A percentile compares a stretch with the other conserved stretches of the same genome.
phyloP scores from a whole-genome alignment of 306 rosid species.

The Heteromeles arbutifolia region DNA sequence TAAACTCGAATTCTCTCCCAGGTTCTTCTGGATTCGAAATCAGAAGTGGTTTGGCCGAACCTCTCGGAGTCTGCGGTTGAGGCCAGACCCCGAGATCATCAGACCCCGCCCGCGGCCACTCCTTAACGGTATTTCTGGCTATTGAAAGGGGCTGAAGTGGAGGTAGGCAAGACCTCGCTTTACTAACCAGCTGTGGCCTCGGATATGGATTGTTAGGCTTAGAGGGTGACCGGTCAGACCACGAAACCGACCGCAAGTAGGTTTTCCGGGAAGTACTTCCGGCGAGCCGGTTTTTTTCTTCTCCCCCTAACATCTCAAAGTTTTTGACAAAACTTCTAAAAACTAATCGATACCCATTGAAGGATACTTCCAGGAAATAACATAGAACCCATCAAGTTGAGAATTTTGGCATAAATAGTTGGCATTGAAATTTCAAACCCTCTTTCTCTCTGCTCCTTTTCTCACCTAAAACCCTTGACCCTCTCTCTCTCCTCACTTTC shows the following conservation, averaged over 20 bases:
- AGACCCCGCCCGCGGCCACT: slow-evolving; percentile 87
- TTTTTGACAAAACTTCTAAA: slow-evolving; percentile 6
- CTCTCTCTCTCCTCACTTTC: slow-evolving; percentile 17
- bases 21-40: slow-evolving; percentile 33
- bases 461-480: slow-evolving; percentile 79
- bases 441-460: slow-evolving; percentile 6
- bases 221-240: slow-evolving; percentile 70
- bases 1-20: slow-evolving; percentile 54
- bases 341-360: slow-evolving; percentile 35
- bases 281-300: slow-evolving; percentile 31
- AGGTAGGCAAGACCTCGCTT: slow-evolving; percentile 52
- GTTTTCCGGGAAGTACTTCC: slow-evolving; percentile 26
- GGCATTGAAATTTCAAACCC: slow-evolving; percentile 29
- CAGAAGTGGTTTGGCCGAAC: slow-evolving; percentile 17
- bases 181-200: slow-evolving; percentile 35
- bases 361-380: slow-evolving; percentile 27
- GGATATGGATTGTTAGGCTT: slow-evolving; percentile 33
- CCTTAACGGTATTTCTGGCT: slow-evolving; percentile 37
- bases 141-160: slow-evolving; percentile 84
- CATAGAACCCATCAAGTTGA: slow-evolving; percentile 12
- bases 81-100: slow-evolving; percentile 95
- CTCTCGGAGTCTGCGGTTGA: slow-evolving; percentile 73
- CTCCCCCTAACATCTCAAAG: slow-evolving; percentile 52
- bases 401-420: slow-evolving; percentile 19
- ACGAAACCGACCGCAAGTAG: slow-evolving; percentile 68